Evolutionary conservation across 805 yeast species (phyloP), one percentile per base, ranked within the genome.

Genomic region (Wickerhamomyces tratensis): DNA sequence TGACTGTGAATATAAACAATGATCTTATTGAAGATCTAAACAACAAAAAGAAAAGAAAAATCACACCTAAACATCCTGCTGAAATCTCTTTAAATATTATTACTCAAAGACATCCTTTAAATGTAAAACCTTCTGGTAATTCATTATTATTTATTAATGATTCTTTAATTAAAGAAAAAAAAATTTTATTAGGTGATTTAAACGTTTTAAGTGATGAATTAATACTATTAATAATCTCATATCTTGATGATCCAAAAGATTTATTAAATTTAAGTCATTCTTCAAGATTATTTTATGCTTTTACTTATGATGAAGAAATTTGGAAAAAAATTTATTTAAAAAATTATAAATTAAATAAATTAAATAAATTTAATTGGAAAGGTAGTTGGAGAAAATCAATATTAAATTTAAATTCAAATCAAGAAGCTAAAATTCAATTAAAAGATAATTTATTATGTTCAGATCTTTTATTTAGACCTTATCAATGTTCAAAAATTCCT

Each of bases 351-450:
- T 39, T 48, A 27, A 39, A 47, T 11, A 36, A 57, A 37, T 47
- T 51, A 40, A 55, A 59, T 11, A 56, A 64, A 3, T 47, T 46
- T 2, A 49, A 50, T 33, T 87, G 96, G 96, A 57, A 53, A 30
- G 96, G 96, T 1, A 74, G 87, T 2, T 88, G 96, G 96, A 71
- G 89, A 50, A 64, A 72, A 35, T 78, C 91, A 4, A 64, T 74
- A 33, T 59, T 77, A 46, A 56, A 61, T 1, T 46, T 69, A n/a
- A 52, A 62, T 7, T 53, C 49, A 8, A 43, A 62, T 11, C 58
- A 57, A 29, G 81, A 77, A 29, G 71, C 76, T 13, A 44, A 46
- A 12, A 49, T 79, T 7, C 69, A 71, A 44, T 60, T 79, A 25
- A 63, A 67, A 0, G 72, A 64, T 27, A 71, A 72, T 46, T 51